These are phyloP conservation scores for Ceriops decandra DNA, from an alignment of 345 rosid genomes.

Conservation along the genomic window DNA sequence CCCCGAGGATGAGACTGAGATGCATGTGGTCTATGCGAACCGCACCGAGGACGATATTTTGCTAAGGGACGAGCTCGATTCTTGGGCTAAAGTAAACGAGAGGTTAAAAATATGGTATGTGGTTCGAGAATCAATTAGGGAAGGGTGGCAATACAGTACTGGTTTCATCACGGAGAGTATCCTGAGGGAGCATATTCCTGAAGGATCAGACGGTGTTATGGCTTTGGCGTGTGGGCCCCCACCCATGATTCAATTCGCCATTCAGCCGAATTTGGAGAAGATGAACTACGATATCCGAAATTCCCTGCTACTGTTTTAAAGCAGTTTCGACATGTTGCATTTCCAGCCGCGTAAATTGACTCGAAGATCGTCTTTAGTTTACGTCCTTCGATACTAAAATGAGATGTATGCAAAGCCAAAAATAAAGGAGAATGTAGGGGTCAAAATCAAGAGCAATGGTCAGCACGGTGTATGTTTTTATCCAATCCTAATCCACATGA, in stretches of 20 bases:
- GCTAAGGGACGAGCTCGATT: constrained; percentile 73
- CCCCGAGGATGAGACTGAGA: constrained; percentile 75
- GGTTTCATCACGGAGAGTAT: constrained; percentile 71
- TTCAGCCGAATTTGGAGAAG: constrained; percentile 91
- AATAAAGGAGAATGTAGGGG: no score
- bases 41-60: constrained; percentile 82
- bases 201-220: constrained; percentile 49
- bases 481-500: no score
- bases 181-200: constrained; percentile 61
- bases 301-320: constrained; percentile 63
- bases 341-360: no score
- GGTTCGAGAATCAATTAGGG: constrained; percentile 44
- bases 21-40: constrained; percentile 80
- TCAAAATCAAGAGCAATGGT: no score
- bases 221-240: constrained; percentile 95
- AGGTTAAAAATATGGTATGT: constrained; percentile 89
- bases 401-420: no score
- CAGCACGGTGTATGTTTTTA: no score
- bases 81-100: constrained; percentile 56
- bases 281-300: constrained; percentile 68
- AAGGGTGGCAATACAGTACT: constrained; percentile 74
- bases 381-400: no score
- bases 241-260: constrained; percentile 89
- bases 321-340: no score
- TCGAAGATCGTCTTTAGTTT: no score